Conservation (phyloP, 495 filamentous ascomycete genomes). For the Parathielavia hyrcaniae region DNA sequence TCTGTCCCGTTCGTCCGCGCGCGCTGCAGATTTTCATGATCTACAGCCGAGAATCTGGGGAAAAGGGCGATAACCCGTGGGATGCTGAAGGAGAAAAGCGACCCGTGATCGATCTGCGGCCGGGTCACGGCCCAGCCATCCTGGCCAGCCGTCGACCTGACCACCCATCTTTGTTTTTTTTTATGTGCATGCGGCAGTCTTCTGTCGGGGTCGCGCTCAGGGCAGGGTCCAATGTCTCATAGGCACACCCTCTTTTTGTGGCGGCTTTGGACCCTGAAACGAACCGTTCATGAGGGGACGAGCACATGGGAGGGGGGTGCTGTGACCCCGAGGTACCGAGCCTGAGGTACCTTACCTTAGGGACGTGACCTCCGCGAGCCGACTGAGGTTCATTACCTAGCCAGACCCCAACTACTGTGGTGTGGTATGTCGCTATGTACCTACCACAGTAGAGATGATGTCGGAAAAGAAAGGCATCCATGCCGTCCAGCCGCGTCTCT, state of each 20-base stretch:
- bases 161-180: too few species aligned
- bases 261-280: conserved; percentile 18
- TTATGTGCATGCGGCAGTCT: conserved; percentile 23
- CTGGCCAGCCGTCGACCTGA: conserved; percentile 9
- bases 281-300: background rate
- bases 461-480: background rate
- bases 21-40: background rate
- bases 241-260: conserved; percentile 10
- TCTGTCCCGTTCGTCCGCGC: background rate
- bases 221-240: conserved; percentile 20
- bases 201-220: conserved; percentile 6
- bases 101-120: conserved; percentile 1
- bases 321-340: too few species aligned
- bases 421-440: background rate
- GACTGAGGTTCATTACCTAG: background rate
- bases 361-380: too few species aligned
- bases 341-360: too few species aligned
- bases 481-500: conserved; percentile 4
- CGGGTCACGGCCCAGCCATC: background rate
- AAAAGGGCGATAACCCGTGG: background rate
- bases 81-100: background rate
- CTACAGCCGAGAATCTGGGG: conserved; percentile 14
- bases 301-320: background rate
- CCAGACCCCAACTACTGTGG: too few species aligned
- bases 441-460: background rate